Base-by-base conservation (phyloP, 208 protist genomes). In the Trypanosoma brucei region DNA sequence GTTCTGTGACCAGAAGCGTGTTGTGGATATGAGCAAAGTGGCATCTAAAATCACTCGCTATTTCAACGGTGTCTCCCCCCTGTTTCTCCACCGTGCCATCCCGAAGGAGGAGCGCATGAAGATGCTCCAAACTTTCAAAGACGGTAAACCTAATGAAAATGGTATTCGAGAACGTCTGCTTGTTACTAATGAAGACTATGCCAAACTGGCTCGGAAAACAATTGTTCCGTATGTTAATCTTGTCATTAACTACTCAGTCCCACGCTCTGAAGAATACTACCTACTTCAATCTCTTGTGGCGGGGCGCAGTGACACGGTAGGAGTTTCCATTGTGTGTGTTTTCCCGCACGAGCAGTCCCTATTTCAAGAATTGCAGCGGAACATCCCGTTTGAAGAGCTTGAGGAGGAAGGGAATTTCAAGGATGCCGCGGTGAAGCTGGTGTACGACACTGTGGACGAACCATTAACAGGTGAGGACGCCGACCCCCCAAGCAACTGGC, bases 141-240 rank as follows among this genome's bases (percentile, higher is more conserved):
- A 86, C 31, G 91, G 91, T 50, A 79, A 82, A 33, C 59, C 53
- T 45, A 93, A 92, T 63, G 79, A 88, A 33, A 75, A 87, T 53
- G 91, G 91, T 57, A 75, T 92, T 65, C 73, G 70, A 55, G 74
- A 96, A 73, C 87, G 91, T n/a, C 79, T 96, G 50, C 77, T 96
- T 48, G 81, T 96, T 52, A 93, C 91, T 13, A 94, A 75, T 70
- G 85, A 91, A 57, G 91, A 96, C 72, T 96, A 96, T 72, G 91
- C 91, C 48, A 94, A 94, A 75, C 66, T 94, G 46, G 87, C 91
- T 9, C 83, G 86, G 51, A 94, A 93, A 67, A 89, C 77, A 8
- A 44, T 92, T 50, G 86, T 96, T 55, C 91, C 91, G 55, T 93
- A 92, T 61, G 91, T 96, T 42, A 96, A 96, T 60, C 76, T 96